A percentile compares a stretch with the other conserved stretches of the same genome.
phyloP scores from a whole-genome alignment of 805 yeast species.

The Pichia ethanolica region DNA sequence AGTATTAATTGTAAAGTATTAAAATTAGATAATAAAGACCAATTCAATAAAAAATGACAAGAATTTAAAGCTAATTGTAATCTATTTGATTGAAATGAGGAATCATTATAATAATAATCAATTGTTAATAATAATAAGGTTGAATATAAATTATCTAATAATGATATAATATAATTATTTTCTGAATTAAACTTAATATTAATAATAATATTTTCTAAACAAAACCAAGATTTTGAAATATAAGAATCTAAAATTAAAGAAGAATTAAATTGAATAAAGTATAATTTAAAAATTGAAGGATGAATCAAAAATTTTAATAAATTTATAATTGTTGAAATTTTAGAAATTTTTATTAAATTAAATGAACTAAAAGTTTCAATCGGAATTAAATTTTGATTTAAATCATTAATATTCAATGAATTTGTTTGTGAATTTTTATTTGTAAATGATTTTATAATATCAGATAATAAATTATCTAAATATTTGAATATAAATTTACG shows the following conservation, averaged over 20 bases:
- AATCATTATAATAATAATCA: slow-evolving; percentile 16
- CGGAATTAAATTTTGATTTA: not conserved
- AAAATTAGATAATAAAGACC: slow-evolving; percentile 22
- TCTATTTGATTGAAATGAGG: slow-evolving; percentile 11
- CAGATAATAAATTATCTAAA: slow-evolving; percentile 17
- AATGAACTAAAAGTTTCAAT: not conserved
- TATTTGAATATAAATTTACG: slow-evolving; percentile 16
- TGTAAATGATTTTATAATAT: slow-evolving; percentile 21
- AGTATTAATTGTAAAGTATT: slow-evolving; percentile 20
- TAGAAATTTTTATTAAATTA: slow-evolving; percentile 14
- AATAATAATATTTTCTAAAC: slow-evolving; percentile 24
- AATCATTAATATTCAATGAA: not conserved
- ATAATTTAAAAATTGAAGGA: slow-evolving; percentile 13
- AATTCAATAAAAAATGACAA: slow-evolving; percentile 23
- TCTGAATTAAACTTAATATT: slow-evolving; percentile 19
- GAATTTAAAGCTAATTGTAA: slow-evolving; percentile 15
- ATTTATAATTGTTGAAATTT: slow-evolving; percentile 21
- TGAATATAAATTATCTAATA: slow-evolving; percentile 24
- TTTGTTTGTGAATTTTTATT: slow-evolving; percentile 10
- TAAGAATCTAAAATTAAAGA: slow-evolving; percentile 19
- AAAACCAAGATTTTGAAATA: slow-evolving; percentile 26
- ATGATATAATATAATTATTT: slow-evolving; percentile 5
- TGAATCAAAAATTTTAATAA: slow-evolving; percentile 22
- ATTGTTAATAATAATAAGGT: slow-evolving; percentile 19
- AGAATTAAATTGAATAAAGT: slow-evolving; percentile 17